These are phyloP conservation scores for Spizellomyces sp. DNA, from an alignment of 192 early-diverging fungal genomes.

Conservation along the genomic window DNA sequence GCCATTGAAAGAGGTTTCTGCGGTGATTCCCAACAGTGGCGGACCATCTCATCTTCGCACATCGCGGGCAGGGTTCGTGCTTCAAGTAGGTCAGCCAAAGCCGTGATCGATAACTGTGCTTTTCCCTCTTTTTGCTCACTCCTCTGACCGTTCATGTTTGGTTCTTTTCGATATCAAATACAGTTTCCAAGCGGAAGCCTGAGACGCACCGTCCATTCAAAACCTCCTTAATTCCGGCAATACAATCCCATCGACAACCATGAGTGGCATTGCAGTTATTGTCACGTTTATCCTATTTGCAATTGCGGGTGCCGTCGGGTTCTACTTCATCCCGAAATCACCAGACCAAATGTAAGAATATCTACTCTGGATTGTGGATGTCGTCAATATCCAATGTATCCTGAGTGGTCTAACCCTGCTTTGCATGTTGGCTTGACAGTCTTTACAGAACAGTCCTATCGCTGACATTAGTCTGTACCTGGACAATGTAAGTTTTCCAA, in stretches of 20 bases:
- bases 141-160: no score
- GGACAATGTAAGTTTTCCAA: slow-evolving; percentile 58
- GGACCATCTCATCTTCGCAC: no score
- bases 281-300: slow-evolving; percentile 56
- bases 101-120: no score
- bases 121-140: no score
- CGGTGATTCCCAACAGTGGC: no score
- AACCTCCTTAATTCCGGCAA: not conserved
- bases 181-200: no score
- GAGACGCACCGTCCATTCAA: no score
- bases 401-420: not conserved
- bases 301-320: slow-evolving; percentile 44
- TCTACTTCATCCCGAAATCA: slow-evolving; percentile 58
- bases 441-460: slow-evolving; percentile 57
- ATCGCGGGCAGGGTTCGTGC: no score
- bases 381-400: not conserved
- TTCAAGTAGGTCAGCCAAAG: no score
- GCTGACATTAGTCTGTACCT: slow-evolving; percentile 60
- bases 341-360: slow-evolving; percentile 62
- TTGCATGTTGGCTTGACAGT: slow-evolving; percentile 39
- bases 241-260: slow-evolving; percentile 1
- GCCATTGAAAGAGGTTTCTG: no score
- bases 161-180: no score
- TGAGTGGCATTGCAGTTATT: slow-evolving; percentile 40
- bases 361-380: not conserved